A percentile compares a stretch with the other conserved stretches of the same genome.
Evolutionary conservation across 2,329 filamentous ascomycete genomes (phyloP).

Genomic region (Claviceps humidiphila): DNA sequence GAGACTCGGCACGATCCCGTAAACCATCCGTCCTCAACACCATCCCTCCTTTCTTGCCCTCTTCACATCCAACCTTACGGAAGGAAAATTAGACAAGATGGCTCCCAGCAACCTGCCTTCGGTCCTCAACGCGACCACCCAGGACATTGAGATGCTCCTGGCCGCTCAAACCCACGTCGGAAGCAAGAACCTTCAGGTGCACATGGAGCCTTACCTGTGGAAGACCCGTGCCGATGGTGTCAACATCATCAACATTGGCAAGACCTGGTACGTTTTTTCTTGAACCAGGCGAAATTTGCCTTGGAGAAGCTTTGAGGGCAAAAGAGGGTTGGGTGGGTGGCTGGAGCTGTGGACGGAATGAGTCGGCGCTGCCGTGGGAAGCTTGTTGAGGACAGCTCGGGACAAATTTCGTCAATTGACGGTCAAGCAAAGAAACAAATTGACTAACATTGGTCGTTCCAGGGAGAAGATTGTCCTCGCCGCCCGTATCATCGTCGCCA

Average conservation of each 20-base stretch:
- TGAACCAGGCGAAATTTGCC: neutral
- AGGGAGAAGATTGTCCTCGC: constrained; percentile 99
- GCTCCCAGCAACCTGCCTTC: constrained; percentile 88
- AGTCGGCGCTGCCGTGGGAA: neutral
- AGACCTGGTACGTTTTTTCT: constrained; percentile 72
- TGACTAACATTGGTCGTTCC: constrained; percentile 7
- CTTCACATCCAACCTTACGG: constrained; percentile 17
- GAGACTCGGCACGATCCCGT: constrained; percentile 13
- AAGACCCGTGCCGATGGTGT: constrained; percentile 98
- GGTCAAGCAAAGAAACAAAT: neutral
- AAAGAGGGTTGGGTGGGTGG: no score
- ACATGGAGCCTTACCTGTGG: constrained; percentile 99
- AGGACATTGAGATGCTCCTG: constrained; percentile 99
- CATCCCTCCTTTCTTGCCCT: constrained; percentile 14
- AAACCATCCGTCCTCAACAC: constrained; percentile 11
- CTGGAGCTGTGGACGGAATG: neutral
- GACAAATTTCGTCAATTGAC: no score
- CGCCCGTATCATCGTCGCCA: constrained; percentile 94
- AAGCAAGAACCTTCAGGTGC: constrained; percentile 98
- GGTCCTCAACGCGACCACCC: constrained; percentile 89
- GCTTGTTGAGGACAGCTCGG: neutral
- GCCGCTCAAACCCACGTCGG: constrained; percentile 93
- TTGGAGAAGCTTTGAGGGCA: no score
- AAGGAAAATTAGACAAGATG: constrained; percentile 56
- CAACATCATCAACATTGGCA: constrained; percentile 99